These are phyloP conservation scores for Ceratocystiopsis brevicomis DNA, from an alignment of 2,329 filamentous ascomycete species.

Conservation along the genomic window DNA sequence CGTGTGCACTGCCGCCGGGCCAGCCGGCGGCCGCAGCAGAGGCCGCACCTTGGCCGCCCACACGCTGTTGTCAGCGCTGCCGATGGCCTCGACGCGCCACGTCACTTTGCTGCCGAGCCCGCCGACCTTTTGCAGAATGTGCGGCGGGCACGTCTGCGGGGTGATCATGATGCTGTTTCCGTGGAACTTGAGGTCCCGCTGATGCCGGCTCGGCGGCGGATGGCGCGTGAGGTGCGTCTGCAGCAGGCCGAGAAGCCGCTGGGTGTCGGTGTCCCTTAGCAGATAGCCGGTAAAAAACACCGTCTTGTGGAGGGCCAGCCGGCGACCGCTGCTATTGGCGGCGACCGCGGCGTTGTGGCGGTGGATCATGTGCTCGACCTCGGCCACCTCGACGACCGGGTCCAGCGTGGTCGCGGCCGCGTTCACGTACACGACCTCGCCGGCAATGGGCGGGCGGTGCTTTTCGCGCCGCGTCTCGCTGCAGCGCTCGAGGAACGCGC, in stretches of 20 bases:
- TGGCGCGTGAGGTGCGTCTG: slow-evolving; percentile 29
- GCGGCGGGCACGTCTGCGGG: slow-evolving; percentile 51
- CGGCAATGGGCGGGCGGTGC: slow-evolving; percentile 34
- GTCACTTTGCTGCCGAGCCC: slow-evolving; percentile 67
- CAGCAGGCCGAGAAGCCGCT: slow-evolving; percentile 52
- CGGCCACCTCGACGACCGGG: slow-evolving; percentile 59
- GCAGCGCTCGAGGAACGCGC: slow-evolving; percentile 63
- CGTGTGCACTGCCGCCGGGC: slow-evolving; percentile 38
- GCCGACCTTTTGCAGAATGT: slow-evolving; percentile 65
- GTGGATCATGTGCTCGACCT: slow-evolving; percentile 80
- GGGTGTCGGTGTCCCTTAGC: slow-evolving; percentile 51
- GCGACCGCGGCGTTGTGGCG: slow-evolving; percentile 48
- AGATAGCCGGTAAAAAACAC: slow-evolving; percentile 89
- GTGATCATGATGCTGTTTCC: slow-evolving; percentile 86
- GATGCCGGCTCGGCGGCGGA: neutral
- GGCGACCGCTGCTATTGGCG: slow-evolving; percentile 17
- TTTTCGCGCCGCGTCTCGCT: slow-evolving; percentile 29
- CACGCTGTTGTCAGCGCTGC: slow-evolving; percentile 56
- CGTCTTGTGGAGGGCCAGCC: slow-evolving; percentile 61
- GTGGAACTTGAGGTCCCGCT: slow-evolving; percentile 55
- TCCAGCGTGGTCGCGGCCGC: slow-evolving; percentile 58
- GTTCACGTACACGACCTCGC: slow-evolving; percentile 72
- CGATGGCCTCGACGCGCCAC: slow-evolving; percentile 68
- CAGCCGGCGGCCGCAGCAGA: slow-evolving; percentile 34
- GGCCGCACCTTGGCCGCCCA: slow-evolving; percentile 75